Evolutionary conservation across 2,329 filamentous ascomycete species (phyloP), one percentile per base, ranked within the genome.

Genomic region (Myriosclerotinia curreyana): DNA sequence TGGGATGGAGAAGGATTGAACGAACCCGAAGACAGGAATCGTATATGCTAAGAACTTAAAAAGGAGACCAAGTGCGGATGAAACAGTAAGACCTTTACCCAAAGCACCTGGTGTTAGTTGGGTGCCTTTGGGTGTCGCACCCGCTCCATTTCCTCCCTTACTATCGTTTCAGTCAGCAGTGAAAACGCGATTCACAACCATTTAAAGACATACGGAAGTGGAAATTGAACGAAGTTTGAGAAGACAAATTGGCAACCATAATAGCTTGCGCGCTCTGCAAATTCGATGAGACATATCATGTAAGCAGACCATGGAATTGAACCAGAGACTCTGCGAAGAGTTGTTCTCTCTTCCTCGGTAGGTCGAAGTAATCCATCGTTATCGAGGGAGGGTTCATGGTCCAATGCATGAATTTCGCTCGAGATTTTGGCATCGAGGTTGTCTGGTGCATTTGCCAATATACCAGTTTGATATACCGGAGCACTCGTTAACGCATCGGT

Each of bases 191-290:
- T 5, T 8, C 22, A n/a, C 5, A 31, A 34, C n/a, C 2, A 25
- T 15, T 50, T 22, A 15, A 34, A 44, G 9, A 36, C 59, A 25
- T 65, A 65, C 49, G 85, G 86, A 5, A 88, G 72, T 3, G 83
- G 81, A 17, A 82, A 82, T 69, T 88, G 82, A 71, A 89, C 81
- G 69, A 82, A 89, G 73, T 89, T 89, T 68, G 78, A 79, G 71
- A 86, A 85, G 7, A 74, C 76, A 1, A 79, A 81, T 52, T 84
- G 82, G 3, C 86, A 86, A 60, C 89, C 89, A 73, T 92, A 92
- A 82, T 90, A 92, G 22, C 86, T 88, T 77, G 90, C 91, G 54
- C 89, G 86, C 77, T 92, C 89, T 77, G 86, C 89, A 65, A 91
- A 78, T 77, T 92, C 89, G 67, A 89, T 84, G 66, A 91, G 86